phyloP scores from a whole-genome alignment of 331 rosid species.

The Quercus phellos region DNA sequence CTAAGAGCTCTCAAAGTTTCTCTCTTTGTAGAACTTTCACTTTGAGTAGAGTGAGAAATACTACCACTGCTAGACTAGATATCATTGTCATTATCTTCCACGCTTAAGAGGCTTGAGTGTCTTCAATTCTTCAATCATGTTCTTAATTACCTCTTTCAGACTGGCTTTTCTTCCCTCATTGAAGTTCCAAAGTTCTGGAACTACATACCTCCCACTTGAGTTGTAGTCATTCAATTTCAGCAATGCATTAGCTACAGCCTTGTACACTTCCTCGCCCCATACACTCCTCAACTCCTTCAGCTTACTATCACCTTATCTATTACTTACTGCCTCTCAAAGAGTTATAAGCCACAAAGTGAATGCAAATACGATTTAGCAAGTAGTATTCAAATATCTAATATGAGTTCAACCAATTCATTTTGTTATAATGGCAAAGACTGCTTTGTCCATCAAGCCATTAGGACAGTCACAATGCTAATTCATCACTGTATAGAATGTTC shows the following conservation, averaged over 20 bases:
- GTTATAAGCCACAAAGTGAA: not conserved
- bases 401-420: too few relatives aligned
- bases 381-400: too few relatives aligned
- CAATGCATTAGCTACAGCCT: not conserved
- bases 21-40: too few relatives aligned
- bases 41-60: too few relatives aligned
- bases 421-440: too few relatives aligned
- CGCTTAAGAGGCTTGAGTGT: not conserved
- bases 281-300: not conserved
- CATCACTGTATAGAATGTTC: too few relatives aligned
- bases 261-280: not conserved
- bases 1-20: too few relatives aligned
- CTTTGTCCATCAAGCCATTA: too few relatives aligned
- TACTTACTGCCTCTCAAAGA: not conserved
- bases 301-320: not conserved
- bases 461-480: too few relatives aligned
- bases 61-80: too few relatives aligned
- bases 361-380: too few relatives aligned
- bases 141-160: not conserved
- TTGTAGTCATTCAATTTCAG: not conserved
- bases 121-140: not conserved
- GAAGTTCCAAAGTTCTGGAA: slow-evolving; percentile 8
- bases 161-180: slow-evolving; percentile 1
- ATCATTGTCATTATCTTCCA: not conserved
- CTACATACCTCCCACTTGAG: not conserved